phyloP scores from a whole-genome alignment of 345 rosid species.

The Pugionium cornutum region DNA sequence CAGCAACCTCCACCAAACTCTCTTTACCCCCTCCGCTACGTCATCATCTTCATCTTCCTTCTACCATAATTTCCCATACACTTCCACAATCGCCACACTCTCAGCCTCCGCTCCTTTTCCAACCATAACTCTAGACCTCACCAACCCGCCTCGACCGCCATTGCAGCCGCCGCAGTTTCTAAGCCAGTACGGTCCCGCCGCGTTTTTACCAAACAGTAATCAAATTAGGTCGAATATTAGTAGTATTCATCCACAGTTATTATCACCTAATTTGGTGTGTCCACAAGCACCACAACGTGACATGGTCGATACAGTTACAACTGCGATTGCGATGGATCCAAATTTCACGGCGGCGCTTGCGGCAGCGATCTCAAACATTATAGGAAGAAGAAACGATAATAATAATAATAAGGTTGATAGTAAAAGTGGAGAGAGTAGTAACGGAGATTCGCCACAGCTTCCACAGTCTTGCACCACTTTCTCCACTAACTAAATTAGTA shows the following conservation, averaged over 20 bases:
- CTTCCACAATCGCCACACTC: conserved; percentile 78
- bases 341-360: conserved; percentile 79
- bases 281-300: conserved; percentile 50
- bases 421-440: conserved; percentile 42
- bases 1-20: conserved; percentile 55
- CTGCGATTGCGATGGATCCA: conserved; percentile 82
- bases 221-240: conserved; percentile 28
- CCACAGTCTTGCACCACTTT: conserved; percentile 95
- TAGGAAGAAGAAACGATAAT: conserved; percentile 43
- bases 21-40: conserved; percentile 35
- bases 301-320: conserved; percentile 65
- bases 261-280: conserved; percentile 28
- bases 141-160: conserved; percentile 49
- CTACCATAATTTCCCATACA: conserved; percentile 55
- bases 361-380: conserved; percentile 68
- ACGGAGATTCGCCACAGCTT: conserved; percentile 67
- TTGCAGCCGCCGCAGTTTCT: conserved; percentile 41
- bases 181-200: conserved; percentile 32
- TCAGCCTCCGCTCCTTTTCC: conserved; percentile 87
- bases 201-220: conserved; percentile 35
- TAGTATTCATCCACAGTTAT: conserved; percentile 16
- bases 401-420: conserved; percentile 36
- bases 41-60: conserved; percentile 40
- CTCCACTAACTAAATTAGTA: conserved; percentile 52
- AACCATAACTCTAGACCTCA: conserved; percentile 87